Base-by-base conservation (phyloP, 768 basidiomycete species). In the Leccinum subtestaceum region DNA sequence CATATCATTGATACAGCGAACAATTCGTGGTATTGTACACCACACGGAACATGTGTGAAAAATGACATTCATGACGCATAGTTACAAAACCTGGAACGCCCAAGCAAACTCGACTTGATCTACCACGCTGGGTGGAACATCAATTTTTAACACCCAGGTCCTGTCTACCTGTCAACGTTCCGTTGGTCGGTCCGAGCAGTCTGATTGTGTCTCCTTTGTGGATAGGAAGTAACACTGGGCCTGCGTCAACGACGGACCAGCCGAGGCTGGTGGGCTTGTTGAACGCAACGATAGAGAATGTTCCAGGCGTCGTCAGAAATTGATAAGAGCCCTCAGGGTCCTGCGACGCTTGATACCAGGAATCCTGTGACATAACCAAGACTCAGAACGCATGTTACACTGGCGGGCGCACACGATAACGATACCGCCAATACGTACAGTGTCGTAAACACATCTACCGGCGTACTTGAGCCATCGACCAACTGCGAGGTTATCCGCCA, bases 401-500 rank as follows among this genome's bases (percentile, higher is more conserved):
- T 19, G 43, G 43, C 15, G 2, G 19, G 43, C 43, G 43, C 43
- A 19, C 10, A 19, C 19, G 43, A 45, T 45, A 45, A 19, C 43
- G 17, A 36, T 2, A 1, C 4, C 7, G 5, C 51, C 13, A 55
- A 27, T 1, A 72, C 78, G 12, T 59, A 81, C 84, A 5, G 84
- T 84, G 29, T 74, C 77, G 54, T 83, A 85, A 7, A 85, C 75
- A 36, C 83, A 85, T 1, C 75, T 70, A 13, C 83, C 81, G 2
- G 79, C 75, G 47, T 78, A 77, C 45, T 75, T 71, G 55, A 85
- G 69, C 84, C 84, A 85, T 46, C 59, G 62, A 0, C 83, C 84
- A 17, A 81, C 80, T n/a, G 76, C 80, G 31, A 85, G 72, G 38
- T 78, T 77, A 2, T 80, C 63, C 45, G 67, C 70, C 77, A 83